Percentiles rank a stretch among this genome's conserved stretches.
These are phyloP conservation scores for Globisporangium viniferum DNA, from an alignment of 352 stramenopile genomes.

Conservation along the genomic window DNA sequence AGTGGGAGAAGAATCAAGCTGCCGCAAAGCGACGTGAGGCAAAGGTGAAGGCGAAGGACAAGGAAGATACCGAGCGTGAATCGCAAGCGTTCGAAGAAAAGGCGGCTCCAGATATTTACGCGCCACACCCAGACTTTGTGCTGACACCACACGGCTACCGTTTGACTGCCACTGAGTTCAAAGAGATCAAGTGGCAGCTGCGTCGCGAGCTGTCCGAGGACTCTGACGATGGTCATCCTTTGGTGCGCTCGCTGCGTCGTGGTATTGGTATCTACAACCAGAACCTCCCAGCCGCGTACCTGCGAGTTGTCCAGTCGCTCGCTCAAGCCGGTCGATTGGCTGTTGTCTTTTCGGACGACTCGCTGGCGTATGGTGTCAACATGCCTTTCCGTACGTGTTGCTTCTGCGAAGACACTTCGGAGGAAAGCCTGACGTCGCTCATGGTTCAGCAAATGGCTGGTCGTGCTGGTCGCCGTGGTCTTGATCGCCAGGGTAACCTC, in stretches of 20 bases:
- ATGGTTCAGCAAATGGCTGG: conserved; percentile 99
- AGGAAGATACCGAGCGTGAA: conserved; percentile 80
- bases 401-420: conserved; percentile 97
- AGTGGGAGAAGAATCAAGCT: conserved; percentile 86
- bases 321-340: conserved; percentile 96
- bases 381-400: conserved; percentile 99
- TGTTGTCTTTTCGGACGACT: conserved; percentile 98
- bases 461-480: conserved; percentile 95
- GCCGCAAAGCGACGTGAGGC: conserved; percentile 91
- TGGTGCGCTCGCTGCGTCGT: conserved; percentile 89
- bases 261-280: conserved; percentile 99
- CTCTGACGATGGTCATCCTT: conserved; percentile 74
- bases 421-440: conserved; percentile 92
- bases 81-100: conserved; percentile 82
- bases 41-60: conserved; percentile 93
- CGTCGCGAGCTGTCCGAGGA: conserved; percentile 78
- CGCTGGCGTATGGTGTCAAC: conserved; percentile 98
- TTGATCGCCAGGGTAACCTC: conserved; percentile 97
- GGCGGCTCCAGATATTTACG: conserved; percentile 91
- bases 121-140: conserved; percentile 98
- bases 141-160: conserved; percentile 92
- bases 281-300: conserved; percentile 95
- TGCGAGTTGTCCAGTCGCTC: conserved; percentile 95
- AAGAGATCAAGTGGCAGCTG: conserved; percentile 87
- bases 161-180: conserved; percentile 91